Evolutionary conservation across 2,329 filamentous ascomycete species (phyloP), one percentile per base, ranked within the genome.

Genomic region (Aphanocladium album): DNA sequence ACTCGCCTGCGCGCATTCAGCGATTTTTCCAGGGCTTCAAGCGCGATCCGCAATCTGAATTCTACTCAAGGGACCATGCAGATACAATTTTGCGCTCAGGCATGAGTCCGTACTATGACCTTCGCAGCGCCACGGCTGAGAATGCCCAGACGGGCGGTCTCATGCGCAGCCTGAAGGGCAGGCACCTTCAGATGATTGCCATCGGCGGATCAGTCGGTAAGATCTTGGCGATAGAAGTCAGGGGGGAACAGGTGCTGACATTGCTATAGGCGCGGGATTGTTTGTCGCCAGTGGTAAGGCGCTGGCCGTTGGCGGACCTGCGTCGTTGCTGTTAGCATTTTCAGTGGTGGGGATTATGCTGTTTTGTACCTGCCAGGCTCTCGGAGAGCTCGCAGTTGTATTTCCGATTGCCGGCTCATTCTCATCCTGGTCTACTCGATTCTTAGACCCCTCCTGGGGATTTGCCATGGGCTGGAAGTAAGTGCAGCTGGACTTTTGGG

Each of bases 181-280:
- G 90, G 61, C 91, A 96, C 77, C 72, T 96, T 69, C 90, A 95
- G 77, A 96, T 96, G 91, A 96, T 96, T 77, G 91, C 91, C 9
- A 93, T 96, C 66, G 90, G 90, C 66, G 90, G 90, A 46, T 91
- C 88, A 8, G 93, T 95, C 68, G 88, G 88, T 83, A 76, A 12
- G 68, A 64, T 9, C 6, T 23, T 1, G 23, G 9, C 30, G 5
- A 5, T 5, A 30, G n/a, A 5, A 17, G 23, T 41, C 12, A 1
- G 7, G 3, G 30, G 12, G 17, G 6, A 5, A 55, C 12, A 17
- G 1, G 12, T 37, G 41, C 19, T 11, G 25, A n/a, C 30, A 11
- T n/a, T 30, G 11, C 17, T 41, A 4, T n/a, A 61, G 60, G 53
- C 16, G 90, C 88, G 37, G 90, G 90, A 65, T 79, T 95, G 9